Base-by-base conservation (phyloP, 2,329 filamentous ascomycete genomes). In the Davidsoniella virescens region DNA sequence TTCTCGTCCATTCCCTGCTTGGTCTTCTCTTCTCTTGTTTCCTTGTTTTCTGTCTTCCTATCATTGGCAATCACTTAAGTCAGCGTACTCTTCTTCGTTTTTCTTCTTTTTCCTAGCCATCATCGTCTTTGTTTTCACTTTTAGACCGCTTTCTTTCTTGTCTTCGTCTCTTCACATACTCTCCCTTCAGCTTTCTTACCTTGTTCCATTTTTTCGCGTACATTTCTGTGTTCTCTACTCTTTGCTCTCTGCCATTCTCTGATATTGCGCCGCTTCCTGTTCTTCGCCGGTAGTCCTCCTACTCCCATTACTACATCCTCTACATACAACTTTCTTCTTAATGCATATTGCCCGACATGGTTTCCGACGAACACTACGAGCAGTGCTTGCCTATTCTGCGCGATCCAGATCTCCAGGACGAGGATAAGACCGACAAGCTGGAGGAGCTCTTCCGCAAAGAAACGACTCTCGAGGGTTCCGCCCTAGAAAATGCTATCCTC, bases 391-490 rank as follows among this genome's bases (percentile, higher is more conserved):
- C 87, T 48, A 77, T 95, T 61, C 76, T 98, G 56, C 81, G 92
- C 68, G 82, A 95, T 66, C 69, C 78, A 52, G 72, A 74, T 50
- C 72, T 94, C 54, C 86, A 94, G 59, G 92, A 96, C 56, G 92
- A 98, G 66, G 90, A 95, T 61, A 94, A 92, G 71, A 90, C 85
- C 45, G 90, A 96, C 66, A 84, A 78, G 66, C 72, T 95, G 49
- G 88, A 95, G 67, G 84, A 87, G 57, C 72, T 95, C 49, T 72
- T 96, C 59, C 82, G 80, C 65, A 81, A 80, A 58, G 80, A 88
- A 66, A 87, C 87, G 6, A 75, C 71, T 26, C 70, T 96, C 57
- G 76, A 75, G 16, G 90, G 87, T 53, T 70, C 80, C 56, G 75
- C 81, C 18, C 75, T 96, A 50, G 92, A 96, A 62, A 92, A 95